A percentile compares a stretch with the other conserved stretches of the same genome.
phyloP scores from a whole-genome alignment of 257 asterid genomes.

The Euphrasia confusa region DNA sequence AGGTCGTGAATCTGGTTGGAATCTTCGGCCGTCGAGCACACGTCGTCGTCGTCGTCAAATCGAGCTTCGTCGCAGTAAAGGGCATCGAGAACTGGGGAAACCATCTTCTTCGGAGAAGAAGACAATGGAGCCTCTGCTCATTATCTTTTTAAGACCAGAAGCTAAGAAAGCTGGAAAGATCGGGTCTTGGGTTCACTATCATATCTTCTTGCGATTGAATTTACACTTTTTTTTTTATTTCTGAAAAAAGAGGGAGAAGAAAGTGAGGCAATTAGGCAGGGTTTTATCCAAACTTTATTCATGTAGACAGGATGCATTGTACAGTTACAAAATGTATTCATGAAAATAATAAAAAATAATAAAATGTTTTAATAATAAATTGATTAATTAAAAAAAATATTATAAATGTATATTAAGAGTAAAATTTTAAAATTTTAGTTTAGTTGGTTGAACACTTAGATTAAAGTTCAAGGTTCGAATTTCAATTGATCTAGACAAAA shows the following conservation, averaged over 20 bases:
- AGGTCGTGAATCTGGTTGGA: slow-evolving; percentile 36
- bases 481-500: too few species aligned
- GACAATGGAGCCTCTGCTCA: slow-evolving; percentile 44
- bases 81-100: slow-evolving; percentile 48
- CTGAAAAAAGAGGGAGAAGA: slow-evolving; percentile 20
- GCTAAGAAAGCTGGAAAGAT: slow-evolving; percentile 30
- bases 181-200: slow-evolving; percentile 50
- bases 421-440: too few species aligned
- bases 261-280: slow-evolving; percentile 4
- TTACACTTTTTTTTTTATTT: slow-evolving; percentile 18
- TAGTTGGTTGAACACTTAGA: too few species aligned
- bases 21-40: slow-evolving; percentile 16
- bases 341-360: too few species aligned
- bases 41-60: slow-evolving; percentile 51
- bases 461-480: too few species aligned
- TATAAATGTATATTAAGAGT: too few species aligned
- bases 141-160: slow-evolving; percentile 39
- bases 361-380: too few species aligned
- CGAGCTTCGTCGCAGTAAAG: slow-evolving; percentile 80
- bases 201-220: slow-evolving; percentile 35
- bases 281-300: slow-evolving; percentile 21
- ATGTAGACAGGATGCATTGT: too few species aligned
- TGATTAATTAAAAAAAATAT: too few species aligned
- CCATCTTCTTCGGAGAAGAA: slow-evolving; percentile 63
- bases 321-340: too few species aligned